phyloP scores from a whole-genome alignment of 352 stramenopile species.

The Phytophthora citrophthora region DNA sequence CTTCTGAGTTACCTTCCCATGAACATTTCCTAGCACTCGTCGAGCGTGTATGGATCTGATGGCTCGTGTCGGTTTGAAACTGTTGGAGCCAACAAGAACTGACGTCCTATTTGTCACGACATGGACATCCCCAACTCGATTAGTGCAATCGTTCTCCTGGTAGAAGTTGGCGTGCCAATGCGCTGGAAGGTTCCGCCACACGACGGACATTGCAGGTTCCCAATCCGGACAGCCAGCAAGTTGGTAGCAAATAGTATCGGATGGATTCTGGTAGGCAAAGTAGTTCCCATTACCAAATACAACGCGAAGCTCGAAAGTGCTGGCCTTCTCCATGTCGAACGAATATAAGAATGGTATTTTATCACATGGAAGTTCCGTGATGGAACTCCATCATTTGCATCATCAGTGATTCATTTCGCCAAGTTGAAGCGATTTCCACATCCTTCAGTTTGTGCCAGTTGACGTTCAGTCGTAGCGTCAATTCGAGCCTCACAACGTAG shows the following conservation, averaged over 20 bases:
- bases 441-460: background rate
- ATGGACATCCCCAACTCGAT: background rate
- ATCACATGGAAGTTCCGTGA: background rate
- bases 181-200: conserved; percentile 6
- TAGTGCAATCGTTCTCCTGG: background rate
- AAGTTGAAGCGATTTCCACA: background rate
- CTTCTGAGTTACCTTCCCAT: no score
- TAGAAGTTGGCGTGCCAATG: conserved; percentile 7
- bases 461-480: conserved; percentile 1
- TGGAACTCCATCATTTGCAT: background rate
- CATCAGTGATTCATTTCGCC: no score
- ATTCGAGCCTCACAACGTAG: background rate
- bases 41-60: no score
- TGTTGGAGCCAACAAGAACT: no score
- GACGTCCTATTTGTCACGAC: background rate
- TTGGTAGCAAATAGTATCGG: conserved; percentile 1
- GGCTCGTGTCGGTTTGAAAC: no score
- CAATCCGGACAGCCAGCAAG: conserved; percentile 4
- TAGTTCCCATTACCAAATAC: conserved; percentile 3
- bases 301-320: conserved; percentile 5
- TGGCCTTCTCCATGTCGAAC: background rate
- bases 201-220: conserved; percentile 1
- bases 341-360: background rate
- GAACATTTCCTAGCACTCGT: no score
- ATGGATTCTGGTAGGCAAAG: conserved; percentile 2